These are phyloP conservation scores for Plectosphaerella sp. DNA, from an alignment of 2,329 filamentous ascomycete species.

Conservation along the genomic window DNA sequence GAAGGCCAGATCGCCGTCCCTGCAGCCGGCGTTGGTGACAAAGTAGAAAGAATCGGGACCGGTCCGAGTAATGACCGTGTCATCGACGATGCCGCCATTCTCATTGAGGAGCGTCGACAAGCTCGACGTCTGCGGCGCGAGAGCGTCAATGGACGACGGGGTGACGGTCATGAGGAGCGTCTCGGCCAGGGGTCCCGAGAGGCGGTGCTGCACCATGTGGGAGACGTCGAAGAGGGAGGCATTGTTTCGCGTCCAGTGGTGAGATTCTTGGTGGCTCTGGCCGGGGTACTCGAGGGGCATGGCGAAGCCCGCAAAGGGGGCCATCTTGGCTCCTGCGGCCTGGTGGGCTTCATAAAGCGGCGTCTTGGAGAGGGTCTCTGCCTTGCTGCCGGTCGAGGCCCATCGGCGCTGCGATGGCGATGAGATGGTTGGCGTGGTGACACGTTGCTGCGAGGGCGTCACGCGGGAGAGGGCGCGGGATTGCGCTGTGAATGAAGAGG, in stretches of 20 bases:
- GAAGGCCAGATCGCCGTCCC: constrained; percentile 82
- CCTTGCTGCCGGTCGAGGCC: too few species aligned
- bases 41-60: constrained; percentile 76
- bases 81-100: constrained; percentile 90
- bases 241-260: constrained; percentile 83
- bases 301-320: constrained; percentile 84
- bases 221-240: constrained; percentile 93
- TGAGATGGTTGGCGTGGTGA: too few species aligned
- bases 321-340: constrained; percentile 82
- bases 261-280: constrained; percentile 75
- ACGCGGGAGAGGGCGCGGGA: too few species aligned
- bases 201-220: constrained; percentile 91
- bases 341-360: constrained; percentile 76
- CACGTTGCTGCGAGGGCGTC: too few species aligned
- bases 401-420: too few species aligned
- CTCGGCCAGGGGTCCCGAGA: constrained; percentile 75
- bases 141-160: constrained; percentile 63
- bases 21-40: constrained; percentile 90
- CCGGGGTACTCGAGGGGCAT: constrained; percentile 90
- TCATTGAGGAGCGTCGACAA: constrained; percentile 78
- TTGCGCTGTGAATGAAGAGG: too few species aligned
- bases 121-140: constrained; percentile 67
- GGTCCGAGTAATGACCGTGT: constrained; percentile 85
- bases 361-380: constrained; percentile 43
- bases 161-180: constrained; percentile 82